These are phyloP conservation scores for Solanum aculeatissimum DNA, from an alignment of 305 asterid genomes.

Conservation along the genomic window DNA sequence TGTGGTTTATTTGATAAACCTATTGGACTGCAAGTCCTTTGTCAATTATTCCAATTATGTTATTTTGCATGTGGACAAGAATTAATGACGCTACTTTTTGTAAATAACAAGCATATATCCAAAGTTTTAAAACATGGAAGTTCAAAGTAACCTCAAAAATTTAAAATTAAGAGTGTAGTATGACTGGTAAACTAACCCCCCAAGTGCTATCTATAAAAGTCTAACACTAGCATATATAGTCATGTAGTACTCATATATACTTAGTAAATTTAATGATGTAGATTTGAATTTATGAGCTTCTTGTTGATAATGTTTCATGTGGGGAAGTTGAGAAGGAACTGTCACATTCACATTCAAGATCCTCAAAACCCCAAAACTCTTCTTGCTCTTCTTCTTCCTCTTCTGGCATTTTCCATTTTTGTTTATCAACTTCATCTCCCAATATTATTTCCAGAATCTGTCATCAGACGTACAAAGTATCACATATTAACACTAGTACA, in stretches of 20 bases:
- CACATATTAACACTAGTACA: background rate
- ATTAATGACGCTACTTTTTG: background rate
- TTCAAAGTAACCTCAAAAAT: background rate
- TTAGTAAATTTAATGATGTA: background rate
- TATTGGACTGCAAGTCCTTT: background rate
- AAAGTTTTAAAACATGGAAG: background rate
- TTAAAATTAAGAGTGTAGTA: background rate
- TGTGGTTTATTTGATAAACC: background rate
- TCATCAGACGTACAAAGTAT: background rate
- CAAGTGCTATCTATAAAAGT: background rate
- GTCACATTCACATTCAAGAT: conserved; percentile 54
- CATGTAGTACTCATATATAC: background rate
- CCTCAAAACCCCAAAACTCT: conserved; percentile 80
- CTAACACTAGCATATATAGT: background rate
- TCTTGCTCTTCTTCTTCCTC: conserved; percentile 48
- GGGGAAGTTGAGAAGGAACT: conserved; percentile 49
- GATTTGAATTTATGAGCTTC: conserved; percentile 6
- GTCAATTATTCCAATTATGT: background rate
- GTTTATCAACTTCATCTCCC: conserved; percentile 38
- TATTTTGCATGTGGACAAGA: background rate
- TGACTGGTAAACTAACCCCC: background rate
- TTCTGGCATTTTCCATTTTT: conserved; percentile 63
- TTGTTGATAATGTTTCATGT: conserved; percentile 30
- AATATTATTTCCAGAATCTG: conserved; percentile 61
- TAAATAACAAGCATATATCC: background rate